Evolutionary conservation across 345 rosid species (phyloP), one percentile per base, ranked within the genome.

Genomic region (Populus euphratica): DNA sequence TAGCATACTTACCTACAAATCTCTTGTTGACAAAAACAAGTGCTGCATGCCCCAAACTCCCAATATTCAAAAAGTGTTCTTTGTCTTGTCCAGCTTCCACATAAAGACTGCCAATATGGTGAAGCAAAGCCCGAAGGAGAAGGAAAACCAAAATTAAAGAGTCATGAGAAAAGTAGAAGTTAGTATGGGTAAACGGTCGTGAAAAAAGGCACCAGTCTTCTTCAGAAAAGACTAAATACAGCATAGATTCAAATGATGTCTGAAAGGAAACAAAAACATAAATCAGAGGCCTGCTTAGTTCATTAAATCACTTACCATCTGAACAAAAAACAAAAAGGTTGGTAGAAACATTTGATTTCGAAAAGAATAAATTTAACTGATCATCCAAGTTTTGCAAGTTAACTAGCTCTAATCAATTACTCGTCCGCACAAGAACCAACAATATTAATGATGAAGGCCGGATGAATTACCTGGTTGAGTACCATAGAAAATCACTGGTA

Each of bases 1-100:
- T 43, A 38, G n/a, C 33, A 3, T 44, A 75, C 86, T 41, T 62
- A 86, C 93, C 90, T 6, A 87, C 74, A 41, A 75, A 78, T 72
- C 35, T 74, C 77, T 86, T 83, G 84, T 90, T 90, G 29, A 88
- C 73, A 82, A 87, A 90, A 75, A 90, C 83, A 56, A 88, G 87
- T 31, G 90, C 93, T 5, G 89, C 91, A 73, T 90, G 93, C 47
- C 93, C 93, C 81, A 87, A 73, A 77, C 93, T 90, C 76, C 61
- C 82, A 73, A 88, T 76, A 43, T 49, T 69, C 73, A 90, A 38
- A 73, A 72, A 11, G 4, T 29, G 50, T 7, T 87, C 86, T 38
- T 73, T 80, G 21, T 56, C 78, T 75, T 75, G 81, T 27, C 31
- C 80, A 33, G 81, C 72, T 50, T 20, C 70, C 69, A 81, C 84